Evolutionary conservation across 2,329 filamentous ascomycete species (phyloP).

Genomic region (Claviceps pazoutovae): DNA sequence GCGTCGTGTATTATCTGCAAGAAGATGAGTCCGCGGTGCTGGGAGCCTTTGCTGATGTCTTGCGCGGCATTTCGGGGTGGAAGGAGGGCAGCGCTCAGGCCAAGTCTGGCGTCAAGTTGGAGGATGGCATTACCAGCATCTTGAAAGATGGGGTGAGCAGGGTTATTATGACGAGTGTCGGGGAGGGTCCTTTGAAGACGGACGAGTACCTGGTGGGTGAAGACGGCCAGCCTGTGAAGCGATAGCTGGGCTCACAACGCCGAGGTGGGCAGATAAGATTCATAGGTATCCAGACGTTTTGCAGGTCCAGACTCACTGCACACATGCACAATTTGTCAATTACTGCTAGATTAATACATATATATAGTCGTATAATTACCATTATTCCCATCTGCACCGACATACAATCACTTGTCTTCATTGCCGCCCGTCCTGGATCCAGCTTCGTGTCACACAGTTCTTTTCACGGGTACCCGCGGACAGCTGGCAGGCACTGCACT

Average conservation of each 20-base stretch:
- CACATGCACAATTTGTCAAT: too few relatives aligned
- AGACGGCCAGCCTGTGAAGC: constrained; percentile 37
- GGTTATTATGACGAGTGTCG: constrained; percentile 83
- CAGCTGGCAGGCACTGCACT: constrained; percentile 3
- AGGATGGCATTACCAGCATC: constrained; percentile 48
- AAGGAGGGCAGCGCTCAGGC: constrained; percentile 42
- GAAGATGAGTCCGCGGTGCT: constrained; percentile 60
- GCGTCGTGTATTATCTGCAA: constrained; percentile 88
- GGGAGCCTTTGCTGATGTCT: constrained; percentile 59
- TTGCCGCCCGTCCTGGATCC: too few relatives aligned
- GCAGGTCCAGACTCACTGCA: background rate
- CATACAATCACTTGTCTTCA: too few relatives aligned
- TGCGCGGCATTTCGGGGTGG: constrained; percentile 58
- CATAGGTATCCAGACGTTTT: background rate
- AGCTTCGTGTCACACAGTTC: too few relatives aligned
- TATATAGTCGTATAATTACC: too few relatives aligned
- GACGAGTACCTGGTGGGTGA: constrained; percentile 63
- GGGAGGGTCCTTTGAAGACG: constrained; percentile 73
- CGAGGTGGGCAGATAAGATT: background rate
- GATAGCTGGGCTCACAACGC: constrained; percentile 8
- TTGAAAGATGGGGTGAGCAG: constrained; percentile 71
- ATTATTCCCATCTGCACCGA: too few relatives aligned
- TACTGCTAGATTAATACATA: too few relatives aligned
- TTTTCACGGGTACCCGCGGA: background rate
- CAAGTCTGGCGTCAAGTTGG: constrained; percentile 41